phyloP scores from a whole-genome alignment of 2,329 filamentous ascomycete genomes.

The Aspergillus brasiliensis region DNA sequence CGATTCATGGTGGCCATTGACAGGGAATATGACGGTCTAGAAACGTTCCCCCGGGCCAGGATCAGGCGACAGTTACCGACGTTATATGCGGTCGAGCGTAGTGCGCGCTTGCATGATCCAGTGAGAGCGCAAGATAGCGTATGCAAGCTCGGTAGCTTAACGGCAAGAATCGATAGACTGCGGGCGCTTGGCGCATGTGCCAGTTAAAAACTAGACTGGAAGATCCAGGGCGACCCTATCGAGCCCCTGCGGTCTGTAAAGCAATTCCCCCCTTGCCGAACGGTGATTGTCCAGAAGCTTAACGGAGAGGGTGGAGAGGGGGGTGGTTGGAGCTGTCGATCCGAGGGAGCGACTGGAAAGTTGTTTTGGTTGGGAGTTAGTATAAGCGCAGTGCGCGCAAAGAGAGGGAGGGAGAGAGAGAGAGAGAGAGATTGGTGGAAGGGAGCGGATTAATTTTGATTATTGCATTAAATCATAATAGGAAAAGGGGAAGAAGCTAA shows the following conservation, averaged over 20 bases:
- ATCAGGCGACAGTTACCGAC: conserved; percentile 20
- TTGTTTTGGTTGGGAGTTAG: not conserved
- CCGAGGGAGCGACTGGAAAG: not conserved
- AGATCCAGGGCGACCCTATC: conserved; percentile 14
- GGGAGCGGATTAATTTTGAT: conserved; percentile 1
- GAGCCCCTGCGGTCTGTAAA: conserved; percentile 18
- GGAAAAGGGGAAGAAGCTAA: not conserved
- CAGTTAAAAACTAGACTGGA: conserved; percentile 14
- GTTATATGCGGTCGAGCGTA: conserved; percentile 29
- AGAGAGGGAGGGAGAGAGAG: conserved; percentile 7
- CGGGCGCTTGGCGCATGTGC: conserved; percentile 19
- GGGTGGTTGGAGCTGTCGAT: conserved; percentile 1
- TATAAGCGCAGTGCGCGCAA: conserved; percentile 8
- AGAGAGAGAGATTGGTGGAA: conserved; percentile 7
- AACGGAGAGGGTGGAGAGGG: conserved; percentile 6
- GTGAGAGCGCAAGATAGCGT: conserved; percentile 19
- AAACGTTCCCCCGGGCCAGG: conserved; percentile 14
- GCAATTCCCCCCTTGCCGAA: conserved; percentile 22
- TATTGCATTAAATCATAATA: conserved; percentile 3
- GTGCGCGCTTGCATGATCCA: conserved; percentile 33
- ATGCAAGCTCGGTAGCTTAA: conserved; percentile 16
- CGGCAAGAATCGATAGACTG: conserved; percentile 23
- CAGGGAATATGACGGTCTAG: conserved; percentile 13
- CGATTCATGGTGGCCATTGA: conserved; percentile 38
- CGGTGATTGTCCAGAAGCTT: conserved; percentile 13